phyloP scores from a whole-genome alignment of 2,329 filamentous ascomycete species.

The Mariannaea sp. region DNA sequence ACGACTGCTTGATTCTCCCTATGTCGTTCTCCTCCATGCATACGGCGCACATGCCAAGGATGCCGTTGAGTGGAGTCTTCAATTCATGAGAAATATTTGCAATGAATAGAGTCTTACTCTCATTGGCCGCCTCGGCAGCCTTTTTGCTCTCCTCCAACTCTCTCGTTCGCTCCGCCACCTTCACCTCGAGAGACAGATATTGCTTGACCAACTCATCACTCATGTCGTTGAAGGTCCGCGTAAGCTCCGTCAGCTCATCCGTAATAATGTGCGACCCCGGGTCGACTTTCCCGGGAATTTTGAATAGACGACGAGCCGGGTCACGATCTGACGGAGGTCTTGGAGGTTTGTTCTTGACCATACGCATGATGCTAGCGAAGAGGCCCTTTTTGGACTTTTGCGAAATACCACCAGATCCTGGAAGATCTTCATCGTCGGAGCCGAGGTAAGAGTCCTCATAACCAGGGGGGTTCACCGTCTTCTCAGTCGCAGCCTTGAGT shows the following conservation, averaged over 20 bases:
- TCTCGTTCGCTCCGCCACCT: slow-evolving; percentile 79
- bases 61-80: slow-evolving; percentile 94
- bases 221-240: slow-evolving; percentile 90
- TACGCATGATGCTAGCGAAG: slow-evolving; percentile 45
- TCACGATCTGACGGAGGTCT: slow-evolving; percentile 44
- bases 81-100: slow-evolving; percentile 89
- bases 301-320: slow-evolving; percentile 64
- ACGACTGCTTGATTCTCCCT: slow-evolving; percentile 75
- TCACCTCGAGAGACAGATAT: slow-evolving; percentile 81
- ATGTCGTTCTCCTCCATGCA: slow-evolving; percentile 91
- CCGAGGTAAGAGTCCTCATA: slow-evolving; percentile 55
- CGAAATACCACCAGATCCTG: slow-evolving; percentile 50
- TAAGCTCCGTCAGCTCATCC: slow-evolving; percentile 85
- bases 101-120: slow-evolving; percentile 97
- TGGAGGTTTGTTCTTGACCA: slow-evolving; percentile 42
- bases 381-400: slow-evolving; percentile 52
- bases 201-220: slow-evolving; percentile 87
- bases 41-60: slow-evolving; percentile 90
- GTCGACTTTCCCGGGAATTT: slow-evolving; percentile 82
- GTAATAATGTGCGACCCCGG: slow-evolving; percentile 76
- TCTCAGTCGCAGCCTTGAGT: slow-evolving; percentile 75
- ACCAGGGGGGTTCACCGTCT: slow-evolving; percentile 69
- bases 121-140: slow-evolving; percentile 91
- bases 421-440: slow-evolving; percentile 47
- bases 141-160: slow-evolving; percentile 90